These are phyloP conservation scores for Hymenoscyphus repandus DNA, from an alignment of 2,329 filamentous ascomycete genomes.

Conservation along the genomic window DNA sequence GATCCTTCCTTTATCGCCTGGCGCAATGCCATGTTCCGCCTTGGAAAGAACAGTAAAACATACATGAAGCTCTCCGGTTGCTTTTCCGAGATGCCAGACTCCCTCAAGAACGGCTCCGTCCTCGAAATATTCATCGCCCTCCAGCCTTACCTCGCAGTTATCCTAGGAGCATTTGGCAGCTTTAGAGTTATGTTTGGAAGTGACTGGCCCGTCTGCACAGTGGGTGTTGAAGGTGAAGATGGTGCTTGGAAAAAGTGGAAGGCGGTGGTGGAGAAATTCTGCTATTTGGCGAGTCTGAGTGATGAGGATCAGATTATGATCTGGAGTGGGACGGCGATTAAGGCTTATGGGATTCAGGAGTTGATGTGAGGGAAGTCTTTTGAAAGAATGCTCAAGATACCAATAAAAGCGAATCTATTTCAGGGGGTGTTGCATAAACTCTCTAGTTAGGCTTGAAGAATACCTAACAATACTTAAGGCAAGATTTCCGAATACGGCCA, in stretches of 20 bases:
- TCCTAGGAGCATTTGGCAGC: conserved; percentile 68
- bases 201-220: conserved; percentile 89
- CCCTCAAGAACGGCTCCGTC: conserved; percentile 43
- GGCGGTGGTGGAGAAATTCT: conserved; percentile 61
- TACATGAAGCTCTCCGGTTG: conserved; percentile 90
- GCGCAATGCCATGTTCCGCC: conserved; percentile 61
- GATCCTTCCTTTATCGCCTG: conserved; percentile 55
- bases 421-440: no score
- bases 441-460: no score
- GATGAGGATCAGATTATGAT: conserved; percentile 60
- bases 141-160: conserved; percentile 65
- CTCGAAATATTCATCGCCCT: conserved; percentile 58
- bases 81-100: conserved; percentile 69
- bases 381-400: no score
- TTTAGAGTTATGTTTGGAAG: conserved; percentile 80
- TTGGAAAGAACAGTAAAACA: conserved; percentile 59
- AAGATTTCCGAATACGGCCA: no score
- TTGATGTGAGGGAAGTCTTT: conserved; percentile 15
- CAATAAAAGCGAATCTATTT: no score
- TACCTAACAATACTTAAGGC: no score
- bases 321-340: conserved; percentile 67
- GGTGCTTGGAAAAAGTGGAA: conserved; percentile 72
- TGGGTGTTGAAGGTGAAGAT: conserved; percentile 39
- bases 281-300: conserved; percentile 56
- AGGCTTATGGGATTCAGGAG: conserved; percentile 57